Evolutionary conservation across 257 asterid species (phyloP).

Genomic region (Primulina huaijiensis): DNA sequence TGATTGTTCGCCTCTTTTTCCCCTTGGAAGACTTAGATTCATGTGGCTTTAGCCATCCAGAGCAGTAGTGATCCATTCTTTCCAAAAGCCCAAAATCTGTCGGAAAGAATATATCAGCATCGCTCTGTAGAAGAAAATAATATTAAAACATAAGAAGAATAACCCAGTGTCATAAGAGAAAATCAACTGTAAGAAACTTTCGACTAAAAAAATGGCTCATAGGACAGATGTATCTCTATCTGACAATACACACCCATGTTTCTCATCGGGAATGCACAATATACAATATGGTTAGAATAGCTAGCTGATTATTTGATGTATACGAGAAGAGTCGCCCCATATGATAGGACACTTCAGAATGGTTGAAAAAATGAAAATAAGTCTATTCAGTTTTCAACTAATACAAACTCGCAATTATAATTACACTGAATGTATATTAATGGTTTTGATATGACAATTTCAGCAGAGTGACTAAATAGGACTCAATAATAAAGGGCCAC

Average conservation of each 20-base stretch:
- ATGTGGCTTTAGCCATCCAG: constrained; percentile 63
- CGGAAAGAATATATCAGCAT: constrained; percentile 95
- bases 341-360: neutral
- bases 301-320: neutral
- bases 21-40: constrained; percentile 55
- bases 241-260: neutral
- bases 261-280: too few relatives aligned
- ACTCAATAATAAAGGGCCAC: neutral
- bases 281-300: neutral
- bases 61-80: constrained; percentile 79
- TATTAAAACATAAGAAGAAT: constrained; percentile 10
- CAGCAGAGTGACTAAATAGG: neutral
- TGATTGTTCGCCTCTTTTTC: constrained; percentile 82
- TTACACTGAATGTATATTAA: neutral
- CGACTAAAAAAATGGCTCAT: neutral
- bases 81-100: constrained; percentile 94
- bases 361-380: neutral
- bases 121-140: constrained; percentile 59
- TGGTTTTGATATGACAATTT: neutral
- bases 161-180: neutral
- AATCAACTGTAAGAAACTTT: neutral
- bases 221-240: neutral
- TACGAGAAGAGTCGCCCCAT: neutral
- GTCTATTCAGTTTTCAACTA: too few relatives aligned
- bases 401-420: too few relatives aligned